Base-by-base conservation (phyloP, 352 stramenopile genomes). In the Phytopythium sindhum region DNA sequence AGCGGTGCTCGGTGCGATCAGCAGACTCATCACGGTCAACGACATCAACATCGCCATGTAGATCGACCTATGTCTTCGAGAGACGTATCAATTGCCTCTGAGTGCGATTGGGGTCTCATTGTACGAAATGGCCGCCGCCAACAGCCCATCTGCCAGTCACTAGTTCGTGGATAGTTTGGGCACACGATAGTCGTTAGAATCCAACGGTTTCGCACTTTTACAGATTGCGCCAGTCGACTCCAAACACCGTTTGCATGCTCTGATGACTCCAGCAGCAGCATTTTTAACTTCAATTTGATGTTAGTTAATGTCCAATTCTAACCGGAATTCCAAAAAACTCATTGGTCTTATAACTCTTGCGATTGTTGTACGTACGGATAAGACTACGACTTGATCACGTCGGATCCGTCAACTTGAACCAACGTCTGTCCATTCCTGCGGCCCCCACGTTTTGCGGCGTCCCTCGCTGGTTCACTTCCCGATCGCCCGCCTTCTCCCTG, bases 331-430 rank as follows among this genome's bases (percentile, higher is more conserved):
- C 6, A 21, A n/a, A n/a, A n/a, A n/a, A n/a, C n/a, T n/a, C n/a
- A n/a, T n/a, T n/a, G n/a, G n/a, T n/a, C n/a, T n/a, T n/a, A 45
- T 42, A 44, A 19, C 14, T 47, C 7, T 45, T 28, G 1, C 17
- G 29, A 0, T 44, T 12, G 7, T 29, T 26, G 10, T 29, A 42
- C 6, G 2, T 33, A n/a, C n/a, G n/a, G n/a, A n/a, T n/a, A n/a
- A n/a, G n/a, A n/a, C n/a, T n/a, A n/a, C n/a, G n/a, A n/a, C n/a
- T n/a, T n/a, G 9, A 10, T 35, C 53, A 59, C 53, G 53, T 59
- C 33, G 53, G 53, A 45, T 59, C 35, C 33, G 29, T 59, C 31
- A 59, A 59, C 53, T 59, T 59, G 53, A 59, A 59, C 53, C 33
- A 59, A 59, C 53, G 31, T 44, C 29, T 48, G 9, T 11, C 7